A percentile compares a stretch with the other conserved stretches of the same genome.
Evolutionary conservation across 306 rosid genomes (phyloP).

Genomic region (Begonia peltatifolia): DNA sequence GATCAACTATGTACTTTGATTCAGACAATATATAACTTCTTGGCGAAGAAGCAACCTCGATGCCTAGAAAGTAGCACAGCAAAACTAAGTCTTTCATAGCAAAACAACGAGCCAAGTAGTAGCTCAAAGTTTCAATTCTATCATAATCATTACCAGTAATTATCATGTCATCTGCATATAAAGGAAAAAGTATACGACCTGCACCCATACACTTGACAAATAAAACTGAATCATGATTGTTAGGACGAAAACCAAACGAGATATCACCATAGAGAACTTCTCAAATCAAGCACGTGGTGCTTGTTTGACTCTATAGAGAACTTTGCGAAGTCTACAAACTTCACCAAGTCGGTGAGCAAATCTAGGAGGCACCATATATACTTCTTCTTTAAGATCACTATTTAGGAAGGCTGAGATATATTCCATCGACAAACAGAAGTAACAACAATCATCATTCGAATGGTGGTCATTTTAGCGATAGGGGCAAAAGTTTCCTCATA

Average conservation of each 20-base stretch:
- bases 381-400: background rate
- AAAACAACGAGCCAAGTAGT: background rate
- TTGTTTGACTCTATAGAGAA: background rate
- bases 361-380: background rate
- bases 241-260: too few relatives aligned
- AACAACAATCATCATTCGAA: too few relatives aligned
- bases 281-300: background rate
- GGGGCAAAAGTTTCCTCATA: too few relatives aligned
- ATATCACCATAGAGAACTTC: too few relatives aligned
- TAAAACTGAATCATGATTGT: too few relatives aligned
- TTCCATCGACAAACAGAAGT: too few relatives aligned
- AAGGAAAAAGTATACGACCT: background rate
- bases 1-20: background rate
- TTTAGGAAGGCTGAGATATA: too few relatives aligned
- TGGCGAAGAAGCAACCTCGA: background rate
- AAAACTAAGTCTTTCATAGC: background rate
- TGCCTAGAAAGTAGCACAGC: background rate
- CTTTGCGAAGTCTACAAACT: background rate
- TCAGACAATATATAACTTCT: background rate
- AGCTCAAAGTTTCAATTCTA: background rate
- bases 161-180: background rate
- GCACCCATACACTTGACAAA: background rate
- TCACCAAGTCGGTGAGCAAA: background rate
- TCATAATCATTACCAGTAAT: background rate
- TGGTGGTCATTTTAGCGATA: too few relatives aligned